These are phyloP conservation scores for Kodamaea restingae DNA, from an alignment of 805 yeast genomes.

Conservation along the genomic window DNA sequence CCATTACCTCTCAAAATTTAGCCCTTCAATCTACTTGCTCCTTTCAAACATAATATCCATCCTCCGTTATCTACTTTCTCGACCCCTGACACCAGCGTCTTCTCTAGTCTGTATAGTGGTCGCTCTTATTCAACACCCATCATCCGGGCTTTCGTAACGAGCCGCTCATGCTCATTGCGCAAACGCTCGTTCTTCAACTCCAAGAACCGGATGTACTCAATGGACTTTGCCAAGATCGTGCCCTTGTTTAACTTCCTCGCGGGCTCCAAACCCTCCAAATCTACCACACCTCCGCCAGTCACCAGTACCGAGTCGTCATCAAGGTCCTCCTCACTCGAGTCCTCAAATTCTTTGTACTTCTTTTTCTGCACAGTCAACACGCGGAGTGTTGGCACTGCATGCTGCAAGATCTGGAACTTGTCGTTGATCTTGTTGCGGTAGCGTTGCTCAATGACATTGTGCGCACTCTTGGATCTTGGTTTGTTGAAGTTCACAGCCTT, in stretches of 20 bases:
- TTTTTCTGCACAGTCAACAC: constrained; percentile 23
- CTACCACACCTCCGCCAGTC: constrained; percentile 17
- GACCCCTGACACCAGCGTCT: background rate
- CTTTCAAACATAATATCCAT: too few relatives aligned
- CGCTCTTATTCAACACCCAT: constrained; percentile 22
- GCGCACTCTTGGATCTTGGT: constrained; percentile 31
- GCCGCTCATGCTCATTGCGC: constrained; percentile 48
- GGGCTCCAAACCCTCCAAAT: constrained; percentile 71
- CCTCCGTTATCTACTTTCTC: too few relatives aligned
- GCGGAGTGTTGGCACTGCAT: constrained; percentile 37
- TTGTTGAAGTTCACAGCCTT: constrained; percentile 2
- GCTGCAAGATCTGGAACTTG: constrained; percentile 35
- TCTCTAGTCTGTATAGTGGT: background rate
- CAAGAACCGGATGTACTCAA: constrained; percentile 73
- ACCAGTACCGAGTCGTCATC: constrained; percentile 8
- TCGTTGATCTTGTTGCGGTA: constrained; percentile 42
- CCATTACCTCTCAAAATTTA: too few relatives aligned
- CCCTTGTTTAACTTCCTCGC: constrained; percentile 76
- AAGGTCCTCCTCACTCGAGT: constrained; percentile 13
- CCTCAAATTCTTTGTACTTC: constrained; percentile 12
- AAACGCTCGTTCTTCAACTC: constrained; percentile 55
- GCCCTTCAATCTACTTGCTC: too few relatives aligned
- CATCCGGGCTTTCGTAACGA: constrained; percentile 35
- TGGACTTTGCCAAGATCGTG: constrained; percentile 69
- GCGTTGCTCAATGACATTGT: constrained; percentile 41